These are phyloP conservation scores for Hemileccinum rubropunctum DNA, from an alignment of 768 basidiomycete species.

Conservation along the genomic window DNA sequence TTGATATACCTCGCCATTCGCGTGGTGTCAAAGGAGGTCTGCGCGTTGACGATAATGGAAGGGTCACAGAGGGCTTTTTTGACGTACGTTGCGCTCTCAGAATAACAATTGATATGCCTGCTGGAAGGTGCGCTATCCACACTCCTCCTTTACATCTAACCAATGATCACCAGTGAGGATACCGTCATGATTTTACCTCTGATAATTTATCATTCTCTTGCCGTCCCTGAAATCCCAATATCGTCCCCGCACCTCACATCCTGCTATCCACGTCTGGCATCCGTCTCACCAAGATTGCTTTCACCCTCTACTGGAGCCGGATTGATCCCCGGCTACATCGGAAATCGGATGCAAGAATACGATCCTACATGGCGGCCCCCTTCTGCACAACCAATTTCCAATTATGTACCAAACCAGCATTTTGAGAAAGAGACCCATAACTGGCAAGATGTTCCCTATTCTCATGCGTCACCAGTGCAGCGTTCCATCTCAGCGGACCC, in stretches of 20 bases:
- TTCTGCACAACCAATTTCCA: conserved; percentile 1
- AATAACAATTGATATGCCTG: conserved; percentile 61
- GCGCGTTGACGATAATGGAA: conserved; percentile 50
- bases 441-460: conserved; percentile 17
- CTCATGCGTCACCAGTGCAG: conserved; percentile 39
- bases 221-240: conserved; percentile 41
- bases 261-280: conserved; percentile 18
- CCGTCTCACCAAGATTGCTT: conserved; percentile 18
- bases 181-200: conserved; percentile 63
- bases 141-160: conserved; percentile 7
- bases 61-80: conserved; percentile 54
- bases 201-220: conserved; percentile 60
- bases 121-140: conserved; percentile 54
- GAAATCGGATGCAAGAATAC: conserved; percentile 7
- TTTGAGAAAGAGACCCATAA: conserved; percentile 10
- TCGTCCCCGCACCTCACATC: conserved; percentile 24
- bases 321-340: conserved; percentile 9
- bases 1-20: conserved; percentile 71
- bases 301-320: conserved; percentile 24
- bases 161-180: conserved; percentile 55
- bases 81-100: conserved; percentile 64
- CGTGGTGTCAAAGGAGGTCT: conserved; percentile 63
- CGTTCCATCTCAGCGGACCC: conserved; percentile 56
- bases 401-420: conserved; percentile 8
- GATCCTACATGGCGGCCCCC: conserved; percentile 8